Evolutionary conservation across 805 yeast genomes (phyloP), one percentile per base, ranked within the genome.

Genomic region (Debaryomyces prosopidis): DNA sequence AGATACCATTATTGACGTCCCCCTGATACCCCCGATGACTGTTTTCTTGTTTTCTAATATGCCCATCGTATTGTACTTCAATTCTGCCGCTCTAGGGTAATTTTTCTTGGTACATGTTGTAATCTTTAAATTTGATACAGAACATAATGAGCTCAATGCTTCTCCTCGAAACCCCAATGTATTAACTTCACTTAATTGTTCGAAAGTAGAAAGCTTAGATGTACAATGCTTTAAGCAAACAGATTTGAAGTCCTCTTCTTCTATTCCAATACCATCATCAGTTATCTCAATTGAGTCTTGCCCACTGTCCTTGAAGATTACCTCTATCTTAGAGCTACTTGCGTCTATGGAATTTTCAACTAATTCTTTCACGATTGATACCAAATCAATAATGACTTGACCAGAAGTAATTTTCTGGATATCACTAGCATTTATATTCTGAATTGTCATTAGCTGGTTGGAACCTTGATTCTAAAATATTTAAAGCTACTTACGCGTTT

Each of bases 341-440:
- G 97, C 94, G 66, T 94, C 99, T 5, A 92, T 68, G 26, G 94
- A 71, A 60, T 92, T 92, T 57, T 92, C 99, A 2, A 94, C 74
- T 1, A 91, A 67, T 61, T 92, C 99, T 59, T 92, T 92, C 26
- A 86, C 82, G 0, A 88, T 86, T 0, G 92, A 81, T 0, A 80
- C 72, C 36, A 94, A 65, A 54, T 88, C 96, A 4, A 84, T 79
- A 10, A 94, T 87, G 11, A 94, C 98, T 62, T 94, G 99, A 0
- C 97, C 97, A 0, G 97, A 89, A 0, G 97, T 89, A 46, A 92
- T 81, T 47, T 77, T 73, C 52, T 87, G 88, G 5, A 90, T 75
- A 53, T 91, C 96, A 8, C 55, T 53, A 1, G 51, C 51, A 30
- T 69, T 71, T 7, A 66, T 58, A 18, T 52, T 55, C 20, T 50